Evolutionary conservation across 805 yeast species (phyloP), one percentile per base, ranked within the genome.

Genomic region (Hanseniaspora hatyaiensis): DNA sequence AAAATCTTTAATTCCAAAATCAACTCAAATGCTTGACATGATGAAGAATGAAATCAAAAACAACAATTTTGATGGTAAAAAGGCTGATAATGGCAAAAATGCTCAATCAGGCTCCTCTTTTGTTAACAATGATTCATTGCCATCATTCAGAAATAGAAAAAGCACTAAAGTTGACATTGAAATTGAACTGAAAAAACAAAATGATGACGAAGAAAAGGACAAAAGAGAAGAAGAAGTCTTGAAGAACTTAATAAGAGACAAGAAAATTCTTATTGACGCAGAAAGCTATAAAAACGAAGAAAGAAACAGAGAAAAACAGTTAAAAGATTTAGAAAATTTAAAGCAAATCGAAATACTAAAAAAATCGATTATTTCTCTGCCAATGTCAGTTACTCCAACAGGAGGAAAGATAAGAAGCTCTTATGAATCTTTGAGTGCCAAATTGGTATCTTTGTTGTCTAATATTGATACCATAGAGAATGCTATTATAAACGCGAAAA

Each of bases 1-100:
- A 2, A 86, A 94, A 2, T 94, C 87, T 59, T 73, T 89, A 53
- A 68, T 87, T 26, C 97, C 98, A 6, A 94, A 95, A 2, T 82
- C 94, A 6, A 74, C 82, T 32, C 77, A 78, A 56, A 71, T 82
- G 51, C 66, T 92, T 51, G 80, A 82, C 56, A 74, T 77, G 44
- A 75, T 87, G 61, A 89, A 88, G 63, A 73, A 78, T 48, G 63
- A 62, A 49, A 44, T 67, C 52, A 67, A 55, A 55, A 37, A 37
- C 32, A 50, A 46, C 9, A 45, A 46, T 31, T 34, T 49, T 26
- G 34, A 30, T 16, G 44, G 44, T 5, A 52, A 49, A 2, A 50
- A 50, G 34, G 53, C 51, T 11, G 31, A 26, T 8, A 6, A n/a
- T 50, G 50, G 15, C 51, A 52, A 40, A 55, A 11, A 13, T 11